Base-by-base conservation (phyloP, 176 grass and related monocot species). In the Aegilops umbellulata region DNA sequence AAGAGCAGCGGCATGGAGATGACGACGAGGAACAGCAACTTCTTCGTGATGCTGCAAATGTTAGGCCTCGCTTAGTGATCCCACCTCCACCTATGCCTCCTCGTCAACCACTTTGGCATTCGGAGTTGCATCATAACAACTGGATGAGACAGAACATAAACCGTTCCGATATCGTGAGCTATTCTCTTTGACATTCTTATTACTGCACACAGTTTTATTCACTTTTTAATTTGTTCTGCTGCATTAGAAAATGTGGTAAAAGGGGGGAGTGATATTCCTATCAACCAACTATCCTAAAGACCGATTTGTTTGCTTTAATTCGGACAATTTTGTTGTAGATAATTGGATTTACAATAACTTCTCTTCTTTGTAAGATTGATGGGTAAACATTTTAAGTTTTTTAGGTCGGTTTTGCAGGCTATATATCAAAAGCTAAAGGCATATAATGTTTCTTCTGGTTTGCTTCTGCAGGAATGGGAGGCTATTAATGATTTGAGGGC, bases 401-500 rank as follows among this genome's bases (percentile, higher is more conserved):
- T 55, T 55, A 55, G 51, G 14, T 51, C 38, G 8, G 10, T 75
- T 49, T 76, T 61, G 29, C 27, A 6, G 35, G 69, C 35, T 44
- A 70, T 55, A 53, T 19, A 46, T 74, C 38, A 12, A 42, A 42
- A 75, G 19, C 47, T 30, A 55, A 61, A 74, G 7, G 34, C 58
- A 83, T 3, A 38, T 34, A 34, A 35, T 75, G n/a, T 65, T 84
- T 84, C 23, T 64, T 84, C 36, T 71, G 44, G 3, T 82, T 87
- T 86, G n/a, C 60, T 70, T 90, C 7, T 86, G 78, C 89, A 99
- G 94, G 94, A 99, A 92, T 99, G 97, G 97, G 97, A 99, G 64
- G 90, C 91, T 84, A 99, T 99, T 83, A 99, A 84, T 86, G 97
- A 99, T 84, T 87, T 99, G 74, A 94, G 90, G 80, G 88, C 97